A percentile compares a stretch with the other conserved stretches of the same genome.
These are phyloP conservation scores for Scheffersomyces insectosa DNA, from an alignment of 1,139 yeast genomes.

Conservation along the genomic window DNA sequence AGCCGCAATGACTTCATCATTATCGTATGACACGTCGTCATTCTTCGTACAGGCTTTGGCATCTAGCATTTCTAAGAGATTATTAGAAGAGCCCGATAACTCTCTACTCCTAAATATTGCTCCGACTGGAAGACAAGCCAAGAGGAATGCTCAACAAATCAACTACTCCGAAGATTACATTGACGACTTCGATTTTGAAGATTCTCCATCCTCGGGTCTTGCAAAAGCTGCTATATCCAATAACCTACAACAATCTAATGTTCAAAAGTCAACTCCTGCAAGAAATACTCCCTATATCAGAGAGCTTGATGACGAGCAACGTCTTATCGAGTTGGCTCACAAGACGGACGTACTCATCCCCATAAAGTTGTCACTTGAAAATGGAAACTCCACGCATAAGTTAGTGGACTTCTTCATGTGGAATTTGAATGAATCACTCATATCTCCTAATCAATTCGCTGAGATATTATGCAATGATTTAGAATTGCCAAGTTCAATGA, in stretches of 20 bases:
- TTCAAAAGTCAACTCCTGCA: slow-evolving; percentile 39
- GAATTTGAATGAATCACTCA: slow-evolving; percentile 76
- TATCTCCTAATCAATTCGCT: slow-evolving; percentile 87
- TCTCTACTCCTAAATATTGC: slow-evolving; percentile 62
- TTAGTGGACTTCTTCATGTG: slow-evolving; percentile 85
- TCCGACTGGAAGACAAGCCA: slow-evolving; percentile 75
- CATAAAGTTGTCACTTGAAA: slow-evolving; percentile 72
- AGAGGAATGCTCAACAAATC: slow-evolving; percentile 69
- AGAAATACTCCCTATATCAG: slow-evolving; percentile 30
- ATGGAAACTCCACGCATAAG: slow-evolving; percentile 57
- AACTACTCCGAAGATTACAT: slow-evolving; percentile 73
- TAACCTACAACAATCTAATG: slow-evolving; percentile 25
- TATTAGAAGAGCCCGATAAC: slow-evolving; percentile 57
- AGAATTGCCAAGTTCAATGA: slow-evolving; percentile 68
- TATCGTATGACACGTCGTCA: slow-evolving; percentile 15
- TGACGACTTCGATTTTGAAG: slow-evolving; percentile 74
- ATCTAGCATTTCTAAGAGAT: slow-evolving; percentile 15
- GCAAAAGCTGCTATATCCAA: slow-evolving; percentile 9
- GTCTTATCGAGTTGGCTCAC: slow-evolving; percentile 27
- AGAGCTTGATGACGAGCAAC: slow-evolving; percentile 23
- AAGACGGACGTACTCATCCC: slow-evolving; percentile 64
- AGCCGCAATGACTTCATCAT: not conserved
- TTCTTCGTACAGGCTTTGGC: slow-evolving; percentile 18
- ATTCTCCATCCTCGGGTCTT: slow-evolving; percentile 29
- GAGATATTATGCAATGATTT: slow-evolving; percentile 76